A percentile compares a stretch with the other conserved stretches of the same genome.
These are phyloP conservation scores for Mentha longifolia DNA, from an alignment of 257 asterid genomes.

Conservation along the genomic window DNA sequence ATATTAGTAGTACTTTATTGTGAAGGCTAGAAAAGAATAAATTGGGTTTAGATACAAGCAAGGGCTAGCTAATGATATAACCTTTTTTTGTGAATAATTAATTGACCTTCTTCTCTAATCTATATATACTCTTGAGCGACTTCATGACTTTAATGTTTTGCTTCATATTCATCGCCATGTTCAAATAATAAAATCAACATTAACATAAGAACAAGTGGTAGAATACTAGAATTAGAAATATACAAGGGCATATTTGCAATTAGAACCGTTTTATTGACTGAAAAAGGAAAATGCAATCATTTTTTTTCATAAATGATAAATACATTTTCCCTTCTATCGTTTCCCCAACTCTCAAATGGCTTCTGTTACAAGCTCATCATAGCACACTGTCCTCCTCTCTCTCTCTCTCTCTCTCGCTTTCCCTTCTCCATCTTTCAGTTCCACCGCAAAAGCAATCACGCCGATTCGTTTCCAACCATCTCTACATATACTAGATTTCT, in stretches of 20 bases:
- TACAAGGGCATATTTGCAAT: neutral
- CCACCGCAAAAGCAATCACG: neutral
- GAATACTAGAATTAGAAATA: no score
- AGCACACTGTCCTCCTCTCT: neutral
- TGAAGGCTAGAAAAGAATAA: no score
- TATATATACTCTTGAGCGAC: no score
- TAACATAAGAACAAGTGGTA: neutral
- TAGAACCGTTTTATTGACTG: neutral
- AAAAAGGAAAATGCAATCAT: neutral
- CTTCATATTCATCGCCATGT: no score
- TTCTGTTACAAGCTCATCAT: constrained; percentile 31
- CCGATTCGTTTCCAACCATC: constrained; percentile 10
- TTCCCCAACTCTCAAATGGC: constrained; percentile 30
- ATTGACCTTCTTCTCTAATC: no score
- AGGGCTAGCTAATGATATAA: no score
- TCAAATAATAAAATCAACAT: no score
- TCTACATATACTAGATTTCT: neutral
- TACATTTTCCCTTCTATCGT: neutral
- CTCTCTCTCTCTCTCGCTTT: neutral
- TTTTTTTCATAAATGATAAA: neutral
- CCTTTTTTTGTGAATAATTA: no score
- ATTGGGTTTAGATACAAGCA: no score
- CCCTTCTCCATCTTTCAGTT: constrained; percentile 6
- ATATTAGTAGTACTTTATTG: no score
- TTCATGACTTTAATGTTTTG: no score